Evolutionary conservation across 495 filamentous ascomycete genomes (phyloP).

Genomic region (Delitschia confertaspora): DNA sequence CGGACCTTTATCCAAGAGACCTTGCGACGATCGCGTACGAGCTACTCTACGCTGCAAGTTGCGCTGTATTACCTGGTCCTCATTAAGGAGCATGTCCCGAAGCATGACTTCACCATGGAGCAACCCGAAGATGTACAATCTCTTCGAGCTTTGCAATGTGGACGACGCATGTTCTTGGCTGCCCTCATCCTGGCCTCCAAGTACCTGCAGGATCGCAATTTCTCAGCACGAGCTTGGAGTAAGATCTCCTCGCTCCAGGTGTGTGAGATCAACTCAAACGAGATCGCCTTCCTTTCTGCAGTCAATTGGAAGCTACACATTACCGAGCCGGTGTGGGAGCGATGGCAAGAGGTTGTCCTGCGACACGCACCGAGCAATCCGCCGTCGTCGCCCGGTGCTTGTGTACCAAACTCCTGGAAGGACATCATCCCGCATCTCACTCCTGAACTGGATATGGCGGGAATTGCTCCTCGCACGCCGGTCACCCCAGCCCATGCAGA

Average conservation of each 20-base stretch:
- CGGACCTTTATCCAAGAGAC: conserved; percentile 97
- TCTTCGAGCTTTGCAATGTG: conserved; percentile 83
- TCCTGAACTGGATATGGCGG: conserved; percentile 63
- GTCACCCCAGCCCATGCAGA: conserved; percentile 14
- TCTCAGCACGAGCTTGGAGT: conserved; percentile 94
- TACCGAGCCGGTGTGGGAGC: conserved; percentile 74
- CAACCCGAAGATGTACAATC: conserved; percentile 65
- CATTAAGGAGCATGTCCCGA: conserved; percentile 84
- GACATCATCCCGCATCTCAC: conserved; percentile 67
- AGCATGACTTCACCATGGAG: conserved; percentile 76
- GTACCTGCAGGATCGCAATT: conserved; percentile 96
- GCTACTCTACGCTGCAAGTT: conserved; percentile 94
- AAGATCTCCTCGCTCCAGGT: conserved; percentile 92
- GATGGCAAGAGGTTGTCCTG: conserved; percentile 85
- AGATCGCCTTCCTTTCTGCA: conserved; percentile 82
- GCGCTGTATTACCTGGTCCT: conserved; percentile 93
- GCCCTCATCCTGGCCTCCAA: conserved; percentile 91
- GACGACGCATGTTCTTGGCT: conserved; percentile 93
- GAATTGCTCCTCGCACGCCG: conserved; percentile 26
- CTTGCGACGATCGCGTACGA: conserved; percentile 84
- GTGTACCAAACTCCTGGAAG: conserved; percentile 52
- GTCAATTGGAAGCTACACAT: conserved; percentile 95
- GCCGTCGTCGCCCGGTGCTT: conserved; percentile 48
- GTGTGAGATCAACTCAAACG: conserved; percentile 89
- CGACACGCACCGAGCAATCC: conserved; percentile 65